Percentiles rank a stretch among this genome's conserved stretches.
Conservation (phyloP, 225 moss, liverwort and hornwort species). For the Physcomitrium patens region DNA sequence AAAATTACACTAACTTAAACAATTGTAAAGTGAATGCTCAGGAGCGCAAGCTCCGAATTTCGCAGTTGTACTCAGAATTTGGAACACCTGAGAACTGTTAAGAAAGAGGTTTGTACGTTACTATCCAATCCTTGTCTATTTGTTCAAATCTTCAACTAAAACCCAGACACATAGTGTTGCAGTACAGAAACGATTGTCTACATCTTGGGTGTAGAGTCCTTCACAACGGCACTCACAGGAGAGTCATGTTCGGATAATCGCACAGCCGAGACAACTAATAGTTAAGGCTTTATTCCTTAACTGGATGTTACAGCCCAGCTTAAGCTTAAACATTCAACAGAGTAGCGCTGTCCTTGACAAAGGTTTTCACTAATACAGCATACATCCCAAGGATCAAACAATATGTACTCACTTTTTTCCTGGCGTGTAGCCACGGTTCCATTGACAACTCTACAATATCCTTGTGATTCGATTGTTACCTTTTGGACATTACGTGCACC, state of each 20-base stretch:
- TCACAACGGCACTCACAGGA: background rate
- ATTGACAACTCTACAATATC: too few relatives aligned
- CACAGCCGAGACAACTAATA: background rate
- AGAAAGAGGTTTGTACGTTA: too few relatives aligned
- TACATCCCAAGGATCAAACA: slow-evolving; percentile 43
- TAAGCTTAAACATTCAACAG: slow-evolving; percentile 18
- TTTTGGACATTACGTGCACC: too few relatives aligned
- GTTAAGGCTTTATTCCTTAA: slow-evolving; percentile 39
- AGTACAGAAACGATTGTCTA: background rate
- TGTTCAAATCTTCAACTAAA: background rate
- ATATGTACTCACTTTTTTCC: background rate
- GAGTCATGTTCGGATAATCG: too few relatives aligned
- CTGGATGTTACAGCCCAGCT: slow-evolving; percentile 24
- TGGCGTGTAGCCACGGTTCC: too few relatives aligned
- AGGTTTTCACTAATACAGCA: slow-evolving; percentile 31
- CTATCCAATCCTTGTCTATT: background rate
- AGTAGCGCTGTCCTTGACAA: background rate
- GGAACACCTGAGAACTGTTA: background rate
- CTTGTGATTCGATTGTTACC: too few relatives aligned
- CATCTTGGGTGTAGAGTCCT: slow-evolving; percentile 9
- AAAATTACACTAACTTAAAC: background rate
- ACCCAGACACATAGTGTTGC: background rate
- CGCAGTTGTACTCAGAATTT: background rate
- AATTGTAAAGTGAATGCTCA: too few relatives aligned
- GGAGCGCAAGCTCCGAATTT: background rate